A percentile compares a stretch with the other conserved stretches of the same genome.
Conservation (phyloP, 495 filamentous ascomycete species). For the Podospora pseudopauciseta region DNA sequence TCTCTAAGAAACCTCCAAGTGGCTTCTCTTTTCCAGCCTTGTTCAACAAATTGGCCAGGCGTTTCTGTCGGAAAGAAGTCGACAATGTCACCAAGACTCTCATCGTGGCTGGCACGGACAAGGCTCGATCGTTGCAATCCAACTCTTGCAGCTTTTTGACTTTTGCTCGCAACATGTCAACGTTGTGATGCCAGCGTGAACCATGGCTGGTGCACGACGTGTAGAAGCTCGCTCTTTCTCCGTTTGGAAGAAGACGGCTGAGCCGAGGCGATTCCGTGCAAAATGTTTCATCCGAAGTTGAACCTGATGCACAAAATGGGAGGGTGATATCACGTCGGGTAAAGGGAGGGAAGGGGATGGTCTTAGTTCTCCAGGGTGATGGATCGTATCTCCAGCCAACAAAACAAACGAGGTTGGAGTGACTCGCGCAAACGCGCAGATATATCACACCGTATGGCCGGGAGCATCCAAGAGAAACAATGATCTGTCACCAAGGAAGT, state of each 20-base stretch:
- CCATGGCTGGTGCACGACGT: not conserved
- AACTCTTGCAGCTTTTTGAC: conserved; percentile 43
- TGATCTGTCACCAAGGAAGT: conserved; percentile 60
- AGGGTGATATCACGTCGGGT: conserved; percentile 41
- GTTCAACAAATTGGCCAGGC: conserved; percentile 48
- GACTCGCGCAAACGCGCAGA: conserved; percentile 53
- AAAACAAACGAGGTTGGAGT: conserved; percentile 50
- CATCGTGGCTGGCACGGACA: conserved; percentile 53
- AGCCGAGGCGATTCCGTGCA: conserved; percentile 34
- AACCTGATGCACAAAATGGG: conserved; percentile 30
- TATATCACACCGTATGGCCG: conserved; percentile 56
- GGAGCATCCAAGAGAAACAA: conserved; percentile 57
- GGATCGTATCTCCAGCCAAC: conserved; percentile 54
- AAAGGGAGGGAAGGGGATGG: conserved; percentile 50
- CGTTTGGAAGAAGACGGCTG: not conserved
- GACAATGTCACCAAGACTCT: conserved; percentile 41
- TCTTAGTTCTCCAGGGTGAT: conserved; percentile 52
- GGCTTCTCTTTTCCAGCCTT: conserved; percentile 48
- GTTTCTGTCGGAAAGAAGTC: conserved; percentile 48
- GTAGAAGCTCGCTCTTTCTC: conserved; percentile 37
- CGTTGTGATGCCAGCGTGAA: conserved; percentile 24
- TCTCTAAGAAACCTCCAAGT: conserved; percentile 57
- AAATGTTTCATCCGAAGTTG: conserved; percentile 9
- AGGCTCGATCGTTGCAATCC: conserved; percentile 53
- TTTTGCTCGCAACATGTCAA: conserved; percentile 32